Conservation (phyloP, 495 filamentous ascomycete genomes). For the Hapsidospora chrysogenum region DNA sequence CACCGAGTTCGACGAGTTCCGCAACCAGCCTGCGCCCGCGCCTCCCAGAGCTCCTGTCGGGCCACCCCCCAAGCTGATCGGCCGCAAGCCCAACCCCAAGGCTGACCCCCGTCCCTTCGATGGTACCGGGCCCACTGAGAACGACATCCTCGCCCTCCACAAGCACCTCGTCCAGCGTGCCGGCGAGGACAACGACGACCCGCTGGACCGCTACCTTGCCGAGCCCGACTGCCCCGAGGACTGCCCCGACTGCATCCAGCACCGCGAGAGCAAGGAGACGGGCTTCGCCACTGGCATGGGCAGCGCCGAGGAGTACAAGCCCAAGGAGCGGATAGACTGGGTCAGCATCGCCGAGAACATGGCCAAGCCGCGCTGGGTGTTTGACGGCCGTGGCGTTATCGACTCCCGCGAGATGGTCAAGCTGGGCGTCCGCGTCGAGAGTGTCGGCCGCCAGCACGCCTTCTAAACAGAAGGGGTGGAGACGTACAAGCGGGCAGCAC, state of each 20-base stretch:
- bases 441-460: slow-evolving; percentile 21
- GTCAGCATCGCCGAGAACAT: slow-evolving; percentile 32
- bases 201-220: slow-evolving; percentile 12
- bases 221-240: slow-evolving; percentile 15
- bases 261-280: slow-evolving; percentile 9
- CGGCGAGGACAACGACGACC: slow-evolving; percentile 6
- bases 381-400: slow-evolving; percentile 52
- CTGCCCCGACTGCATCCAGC: slow-evolving; percentile 19
- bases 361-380: slow-evolving; percentile 51
- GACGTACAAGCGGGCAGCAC: no score
- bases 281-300: slow-evolving; percentile 10
- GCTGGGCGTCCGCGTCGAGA: slow-evolving; percentile 39
- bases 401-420: slow-evolving; percentile 35
- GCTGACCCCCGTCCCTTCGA: slow-evolving; percentile 11
- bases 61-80: slow-evolving; percentile 2
- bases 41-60: slow-evolving; percentile 1
- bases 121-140: slow-evolving; percentile 11
- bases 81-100: slow-evolving; percentile 3
- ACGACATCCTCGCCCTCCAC: slow-evolving; percentile 16
- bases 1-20: slow-evolving; percentile 52
- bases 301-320: slow-evolving; percentile 6
- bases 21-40: slow-evolving; percentile 7
- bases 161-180: slow-evolving; percentile 9
- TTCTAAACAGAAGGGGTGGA: background rate
- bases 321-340: slow-evolving; percentile 32